Percentiles rank a stretch among this genome's conserved stretches.
Evolutionary conservation across 441 rosid genomes (phyloP).

Genomic region (Flueggea neowawraea): DNA sequence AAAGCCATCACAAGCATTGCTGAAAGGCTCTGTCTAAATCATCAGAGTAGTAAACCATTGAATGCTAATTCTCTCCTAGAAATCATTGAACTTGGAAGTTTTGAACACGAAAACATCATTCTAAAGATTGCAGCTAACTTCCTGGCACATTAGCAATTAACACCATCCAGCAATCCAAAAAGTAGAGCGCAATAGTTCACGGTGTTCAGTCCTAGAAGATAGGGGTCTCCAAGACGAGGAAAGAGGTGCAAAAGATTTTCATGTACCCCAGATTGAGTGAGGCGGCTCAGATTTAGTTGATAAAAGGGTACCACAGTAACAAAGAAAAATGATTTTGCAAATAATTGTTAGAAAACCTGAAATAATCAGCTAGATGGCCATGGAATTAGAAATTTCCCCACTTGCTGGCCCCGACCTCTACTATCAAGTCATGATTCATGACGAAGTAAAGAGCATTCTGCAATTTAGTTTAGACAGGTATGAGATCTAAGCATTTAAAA

Average conservation of each 20-base stretch:
- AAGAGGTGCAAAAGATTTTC: background rate
- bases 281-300: constrained; percentile 17
- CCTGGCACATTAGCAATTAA: constrained; percentile 1
- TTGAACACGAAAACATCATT: constrained; percentile 4
- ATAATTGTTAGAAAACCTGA: constrained; percentile 50
- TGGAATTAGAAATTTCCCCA: constrained; percentile 51
- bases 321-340: constrained; percentile 16
- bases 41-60: no score
- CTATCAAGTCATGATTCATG: constrained; percentile 46
- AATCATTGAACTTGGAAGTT: background rate
- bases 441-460: constrained; percentile 48
- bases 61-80: background rate
- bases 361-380: constrained; percentile 48
- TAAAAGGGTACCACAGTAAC: constrained; percentile 12
- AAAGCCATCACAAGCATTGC: no score
- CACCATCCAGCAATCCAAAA: constrained; percentile 3
- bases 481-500: constrained; percentile 29
- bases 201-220: constrained; percentile 3
- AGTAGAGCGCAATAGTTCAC: background rate
- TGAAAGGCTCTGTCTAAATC: no score
- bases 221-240: background rate
- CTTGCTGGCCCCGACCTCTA: constrained; percentile 48
- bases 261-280: background rate
- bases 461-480: constrained; percentile 43
- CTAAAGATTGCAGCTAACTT: constrained; percentile 4